These are phyloP conservation scores for Magnolia sinica DNA, from an alignment of 164 flowering plant genomes.

Conservation along the genomic window DNA sequence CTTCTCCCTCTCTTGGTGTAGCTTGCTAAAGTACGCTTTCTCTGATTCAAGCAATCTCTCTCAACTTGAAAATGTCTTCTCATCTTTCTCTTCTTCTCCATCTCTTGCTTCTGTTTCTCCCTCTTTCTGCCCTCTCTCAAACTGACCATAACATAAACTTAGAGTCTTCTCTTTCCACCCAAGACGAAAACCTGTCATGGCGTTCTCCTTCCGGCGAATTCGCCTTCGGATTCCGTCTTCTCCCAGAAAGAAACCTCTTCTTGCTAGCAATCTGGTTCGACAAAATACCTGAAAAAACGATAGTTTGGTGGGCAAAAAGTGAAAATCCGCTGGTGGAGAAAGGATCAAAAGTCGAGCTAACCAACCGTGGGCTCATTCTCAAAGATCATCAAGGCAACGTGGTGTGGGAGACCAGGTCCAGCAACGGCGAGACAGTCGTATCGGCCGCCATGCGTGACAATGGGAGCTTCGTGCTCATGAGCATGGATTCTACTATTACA, in stretches of 20 bases:
- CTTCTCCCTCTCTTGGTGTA: neutral
- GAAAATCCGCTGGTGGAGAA: conserved; percentile 9
- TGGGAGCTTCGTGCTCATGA: conserved; percentile 13
- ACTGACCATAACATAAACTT: conserved; percentile 7
- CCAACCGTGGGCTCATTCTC: conserved; percentile 13
- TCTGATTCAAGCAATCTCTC: neutral
- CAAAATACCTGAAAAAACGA: conserved; percentile 27
- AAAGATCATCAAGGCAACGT: neutral
- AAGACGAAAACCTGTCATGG: conserved; percentile 15
- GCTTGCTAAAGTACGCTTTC: neutral
- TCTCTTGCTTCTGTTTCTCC: conserved; percentile 2
- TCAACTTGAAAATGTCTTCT: conserved; percentile 1
- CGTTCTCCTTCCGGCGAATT: conserved; percentile 31
- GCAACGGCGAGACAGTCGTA: neutral
- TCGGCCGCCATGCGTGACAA: conserved; percentile 12
- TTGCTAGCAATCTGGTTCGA: conserved; percentile 31
- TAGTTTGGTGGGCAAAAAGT: conserved; percentile 30
- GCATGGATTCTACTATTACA: neutral
- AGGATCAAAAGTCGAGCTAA: conserved; percentile 20
- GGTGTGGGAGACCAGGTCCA: neutral
- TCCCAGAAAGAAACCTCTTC: conserved; percentile 14
- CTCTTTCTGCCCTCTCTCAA: neutral
- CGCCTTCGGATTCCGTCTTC: conserved; percentile 27
- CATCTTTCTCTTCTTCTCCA: neutral
- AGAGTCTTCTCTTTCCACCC: conserved; percentile 19